phyloP scores from a whole-genome alignment of 257 asterid species.

The Perilla frutescens region DNA sequence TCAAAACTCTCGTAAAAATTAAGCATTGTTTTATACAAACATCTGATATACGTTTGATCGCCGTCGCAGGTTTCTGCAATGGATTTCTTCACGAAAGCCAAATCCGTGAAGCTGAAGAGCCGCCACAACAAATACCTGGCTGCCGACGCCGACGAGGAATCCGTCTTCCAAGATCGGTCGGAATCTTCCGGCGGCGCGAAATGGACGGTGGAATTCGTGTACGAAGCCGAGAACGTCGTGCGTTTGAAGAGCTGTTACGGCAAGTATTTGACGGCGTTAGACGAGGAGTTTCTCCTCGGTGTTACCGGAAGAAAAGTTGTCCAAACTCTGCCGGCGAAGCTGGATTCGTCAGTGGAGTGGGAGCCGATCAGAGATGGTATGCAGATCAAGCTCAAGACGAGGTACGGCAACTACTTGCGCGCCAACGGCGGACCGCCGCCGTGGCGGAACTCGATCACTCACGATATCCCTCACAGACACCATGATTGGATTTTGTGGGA shows the following conservation, averaged over 20 bases:
- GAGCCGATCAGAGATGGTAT: constrained; percentile 82
- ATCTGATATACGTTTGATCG: background rate
- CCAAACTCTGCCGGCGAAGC: constrained; percentile 59
- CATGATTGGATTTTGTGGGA: constrained; percentile 82
- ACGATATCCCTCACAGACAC: constrained; percentile 78
- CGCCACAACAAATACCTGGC: constrained; percentile 65
- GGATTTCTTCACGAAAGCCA: constrained; percentile 76
- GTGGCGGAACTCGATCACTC: constrained; percentile 88
- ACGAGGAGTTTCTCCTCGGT: constrained; percentile 65
- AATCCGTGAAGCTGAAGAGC: constrained; percentile 65
- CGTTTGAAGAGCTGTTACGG: constrained; percentile 71
- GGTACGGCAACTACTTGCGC: constrained; percentile 79
- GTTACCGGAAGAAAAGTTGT: constrained; percentile 71
- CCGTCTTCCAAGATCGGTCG: constrained; percentile 67
- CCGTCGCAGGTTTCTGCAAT: constrained; percentile 55
- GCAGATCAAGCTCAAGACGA: constrained; percentile 60
- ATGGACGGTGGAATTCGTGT: constrained; percentile 77
- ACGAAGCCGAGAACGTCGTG: constrained; percentile 51
- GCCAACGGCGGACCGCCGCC: constrained; percentile 93
- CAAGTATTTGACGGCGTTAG: constrained; percentile 73
- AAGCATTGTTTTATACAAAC: background rate
- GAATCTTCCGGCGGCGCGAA: constrained; percentile 45
- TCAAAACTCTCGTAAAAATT: background rate
- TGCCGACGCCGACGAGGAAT: constrained; percentile 59
- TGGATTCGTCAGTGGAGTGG: constrained; percentile 76